A percentile compares a stretch with the other conserved stretches of the same genome.
These are phyloP conservation scores for Stereocaulon alpinum DNA, from an alignment of 495 filamentous ascomycete genomes.

Conservation along the genomic window DNA sequence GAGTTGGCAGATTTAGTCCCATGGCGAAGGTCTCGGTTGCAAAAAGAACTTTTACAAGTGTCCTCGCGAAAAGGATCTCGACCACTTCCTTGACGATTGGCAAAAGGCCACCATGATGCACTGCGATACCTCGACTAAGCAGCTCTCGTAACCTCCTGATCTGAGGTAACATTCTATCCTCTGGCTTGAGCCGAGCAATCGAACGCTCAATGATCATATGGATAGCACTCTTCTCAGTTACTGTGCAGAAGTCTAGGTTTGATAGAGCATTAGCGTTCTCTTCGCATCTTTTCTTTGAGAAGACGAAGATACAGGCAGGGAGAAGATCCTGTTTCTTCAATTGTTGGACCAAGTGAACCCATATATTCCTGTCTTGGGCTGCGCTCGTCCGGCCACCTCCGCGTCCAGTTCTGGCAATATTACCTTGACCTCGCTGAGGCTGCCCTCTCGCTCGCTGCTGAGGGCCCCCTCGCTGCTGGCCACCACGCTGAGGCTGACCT, in stretches of 20 bases:
- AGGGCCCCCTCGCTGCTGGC: slow-evolving; percentile 37
- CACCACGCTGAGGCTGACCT: slow-evolving; percentile 36
- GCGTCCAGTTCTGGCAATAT: slow-evolving; percentile 79
- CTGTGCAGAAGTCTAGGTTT: slow-evolving; percentile 87
- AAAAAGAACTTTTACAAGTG: slow-evolving; percentile 91
- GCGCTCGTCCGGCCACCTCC: slow-evolving; percentile 74
- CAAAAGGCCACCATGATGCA: slow-evolving; percentile 89
- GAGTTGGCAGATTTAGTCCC: slow-evolving; percentile 90
- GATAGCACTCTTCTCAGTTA: slow-evolving; percentile 85
- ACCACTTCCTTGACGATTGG: slow-evolving; percentile 98
- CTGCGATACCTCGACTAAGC: slow-evolving; percentile 78
- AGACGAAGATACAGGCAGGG: slow-evolving; percentile 93
- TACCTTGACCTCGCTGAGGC: slow-evolving; percentile 57
- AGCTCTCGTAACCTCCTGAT: slow-evolving; percentile 80
- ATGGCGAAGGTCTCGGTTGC: slow-evolving; percentile 98
- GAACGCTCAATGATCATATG: slow-evolving; percentile 98
- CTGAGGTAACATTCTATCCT: slow-evolving; percentile 81
- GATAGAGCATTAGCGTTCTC: slow-evolving; percentile 92
- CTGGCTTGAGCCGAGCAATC: slow-evolving; percentile 80
- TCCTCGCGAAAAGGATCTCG: slow-evolving; percentile 90
- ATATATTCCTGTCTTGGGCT: slow-evolving; percentile 91
- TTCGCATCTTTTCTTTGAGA: slow-evolving; percentile 94
- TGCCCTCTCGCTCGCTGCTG: slow-evolving; percentile 46
- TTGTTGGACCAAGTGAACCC: slow-evolving; percentile 90
- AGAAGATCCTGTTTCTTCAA: slow-evolving; percentile 77